Base-by-base conservation (phyloP, 2,329 filamentous ascomycete genomes). In the Periconia digitata region DNA sequence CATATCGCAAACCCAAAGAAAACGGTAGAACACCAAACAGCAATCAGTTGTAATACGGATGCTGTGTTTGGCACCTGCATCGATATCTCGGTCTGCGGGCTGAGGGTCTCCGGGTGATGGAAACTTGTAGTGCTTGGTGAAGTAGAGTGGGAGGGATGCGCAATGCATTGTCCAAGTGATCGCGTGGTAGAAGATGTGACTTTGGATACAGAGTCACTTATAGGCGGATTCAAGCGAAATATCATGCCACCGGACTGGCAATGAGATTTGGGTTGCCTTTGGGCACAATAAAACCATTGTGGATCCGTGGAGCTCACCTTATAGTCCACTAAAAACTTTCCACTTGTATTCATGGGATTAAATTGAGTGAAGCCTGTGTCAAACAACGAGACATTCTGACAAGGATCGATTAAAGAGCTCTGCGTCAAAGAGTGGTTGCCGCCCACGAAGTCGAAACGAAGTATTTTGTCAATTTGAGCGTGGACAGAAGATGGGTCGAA, bases 251-350 rank as follows among this genome's bases (percentile, higher is more conserved):
- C n/a, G 3, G 46, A 32, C 7, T 42, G 22, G 17, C 49, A 48
- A 34, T 51, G 49, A 16, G 49, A 51, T 34, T 18, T 41, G 3
- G 49, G 49, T 2, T 22, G 3, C 17, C 21, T n/a, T 34, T 51
- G 49, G 23, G 49, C 34, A 35, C 44, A 51, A 23, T 51, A 48
- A 39, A 51, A 51, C 49, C 45, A 51, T 37, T 51, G 40, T 8
- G 49, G 44, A 17, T 45, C 16, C 8, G 41, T 37, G 3, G 39
- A 42, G 5, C 41, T 20, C 13, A 48, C 49, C 29, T 37, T 8
- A 24, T 39, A 51, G 13, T 51, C 49, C 15, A 48, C 37, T 18
- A 48, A 10, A 29, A 45, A 51, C 18, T 44, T 45, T 22, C 49
- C 49, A 24, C 44, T 51, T 22, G 37, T 29, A 23, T 51, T 48